Percentiles rank a stretch among this genome's conserved stretches.
Conservation (phyloP, 306 rosid species). For the Quercus aquifolioides region DNA sequence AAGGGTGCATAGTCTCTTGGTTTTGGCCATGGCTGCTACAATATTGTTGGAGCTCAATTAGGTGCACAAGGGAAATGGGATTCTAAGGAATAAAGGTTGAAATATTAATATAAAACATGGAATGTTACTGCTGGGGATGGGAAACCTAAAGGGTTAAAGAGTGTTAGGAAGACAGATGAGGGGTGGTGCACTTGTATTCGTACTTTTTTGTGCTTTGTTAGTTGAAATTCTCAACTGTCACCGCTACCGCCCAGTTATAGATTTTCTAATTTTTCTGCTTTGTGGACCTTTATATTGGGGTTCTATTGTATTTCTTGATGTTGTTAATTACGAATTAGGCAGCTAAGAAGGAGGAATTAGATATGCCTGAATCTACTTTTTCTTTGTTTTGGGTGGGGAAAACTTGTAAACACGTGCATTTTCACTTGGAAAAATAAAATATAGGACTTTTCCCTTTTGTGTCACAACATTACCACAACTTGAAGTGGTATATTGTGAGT, state of each 20-base stretch:
- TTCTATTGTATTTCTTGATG: background rate
- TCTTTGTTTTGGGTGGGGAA: background rate
- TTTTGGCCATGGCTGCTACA: conserved; percentile 30
- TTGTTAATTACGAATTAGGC: background rate
- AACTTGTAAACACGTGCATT: no score
- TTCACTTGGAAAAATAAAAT: no score
- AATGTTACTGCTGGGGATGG: background rate
- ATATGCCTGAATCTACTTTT: background rate
- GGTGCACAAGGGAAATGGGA: background rate
- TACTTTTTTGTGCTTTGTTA: conserved; percentile 21
- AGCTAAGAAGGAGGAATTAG: background rate
- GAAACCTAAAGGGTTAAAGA: no score
- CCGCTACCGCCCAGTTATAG: conserved; percentile 2
- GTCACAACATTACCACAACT: fast-evolving
- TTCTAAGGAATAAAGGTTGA: background rate
- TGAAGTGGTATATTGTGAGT: no score
- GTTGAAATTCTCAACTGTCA: conserved; percentile 42
- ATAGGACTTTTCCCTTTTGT: no score
- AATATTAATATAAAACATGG: background rate
- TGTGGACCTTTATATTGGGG: background rate
- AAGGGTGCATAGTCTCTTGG: conserved; percentile 44
- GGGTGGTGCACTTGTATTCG: conserved; percentile 10
- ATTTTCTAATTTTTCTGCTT: background rate
- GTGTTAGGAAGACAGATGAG: conserved; percentile 7
- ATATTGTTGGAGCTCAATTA: background rate